Evolutionary conservation across 306 rosid genomes (phyloP).

Genomic region (Gynostemma pentaphyllum): DNA sequence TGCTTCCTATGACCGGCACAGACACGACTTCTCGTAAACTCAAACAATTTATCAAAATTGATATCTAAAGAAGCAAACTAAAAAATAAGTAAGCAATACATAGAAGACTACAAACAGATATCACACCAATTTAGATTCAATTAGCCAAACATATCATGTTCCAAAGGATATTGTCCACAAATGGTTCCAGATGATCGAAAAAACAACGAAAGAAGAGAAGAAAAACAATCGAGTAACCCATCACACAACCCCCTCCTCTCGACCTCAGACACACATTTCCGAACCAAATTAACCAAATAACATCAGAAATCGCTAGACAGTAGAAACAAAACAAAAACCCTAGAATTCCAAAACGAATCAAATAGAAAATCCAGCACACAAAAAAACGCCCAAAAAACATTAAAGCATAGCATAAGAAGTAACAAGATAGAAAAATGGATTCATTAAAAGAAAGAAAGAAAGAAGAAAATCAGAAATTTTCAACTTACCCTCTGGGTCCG

Average conservation of each 20-base stretch:
- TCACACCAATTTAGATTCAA: neutral
- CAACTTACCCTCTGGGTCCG: conserved; percentile 13
- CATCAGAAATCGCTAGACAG: no score
- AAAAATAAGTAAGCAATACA: neutral
- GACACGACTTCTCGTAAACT: neutral
- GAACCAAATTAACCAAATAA: neutral
- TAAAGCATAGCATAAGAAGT: neutral
- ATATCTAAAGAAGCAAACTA: neutral
- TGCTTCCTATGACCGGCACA: neutral
- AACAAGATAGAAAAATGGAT: neutral
- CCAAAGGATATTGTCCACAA: neutral
- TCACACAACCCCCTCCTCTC: neutral
- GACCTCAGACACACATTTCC: neutral
- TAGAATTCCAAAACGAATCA: neutral
- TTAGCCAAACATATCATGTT: neutral
- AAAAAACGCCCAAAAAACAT: neutral
- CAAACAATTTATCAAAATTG: neutral
- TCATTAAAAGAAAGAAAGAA: neutral
- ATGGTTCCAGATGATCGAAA: neutral
- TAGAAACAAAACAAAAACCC: neutral
- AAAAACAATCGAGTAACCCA: neutral
- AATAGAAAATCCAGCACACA: neutral
- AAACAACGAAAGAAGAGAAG: neutral
- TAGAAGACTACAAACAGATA: neutral
- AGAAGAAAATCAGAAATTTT: neutral